Conservation (phyloP, 768 basidiomycete species). For the Macrolepiota dolichaula region DNA sequence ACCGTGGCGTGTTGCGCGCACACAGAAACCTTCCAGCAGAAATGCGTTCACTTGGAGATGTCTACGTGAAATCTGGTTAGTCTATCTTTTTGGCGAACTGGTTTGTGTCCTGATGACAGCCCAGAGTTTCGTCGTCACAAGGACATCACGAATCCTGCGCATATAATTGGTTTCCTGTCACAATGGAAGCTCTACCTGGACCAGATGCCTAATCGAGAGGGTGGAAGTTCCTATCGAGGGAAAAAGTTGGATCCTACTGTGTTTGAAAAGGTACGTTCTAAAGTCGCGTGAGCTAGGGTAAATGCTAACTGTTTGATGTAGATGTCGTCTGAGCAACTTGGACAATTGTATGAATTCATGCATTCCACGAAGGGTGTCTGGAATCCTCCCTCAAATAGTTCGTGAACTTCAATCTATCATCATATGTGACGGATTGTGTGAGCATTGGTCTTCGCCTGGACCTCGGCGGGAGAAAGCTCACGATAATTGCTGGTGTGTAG, state of each 20-base stretch:
- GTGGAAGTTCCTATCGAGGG: slow-evolving; percentile 49
- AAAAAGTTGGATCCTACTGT: slow-evolving; percentile 66
- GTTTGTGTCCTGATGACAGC: background rate
- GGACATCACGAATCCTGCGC: slow-evolving; percentile 75
- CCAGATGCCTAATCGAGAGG: slow-evolving; percentile 47
- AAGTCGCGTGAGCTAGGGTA: background rate
- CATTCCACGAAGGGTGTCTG: slow-evolving; percentile 85
- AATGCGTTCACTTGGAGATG: slow-evolving; percentile 83
- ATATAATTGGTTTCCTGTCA: slow-evolving; percentile 92
- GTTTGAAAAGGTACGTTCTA: slow-evolving; percentile 69
- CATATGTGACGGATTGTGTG: slow-evolving; percentile 7
- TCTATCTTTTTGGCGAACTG: background rate
- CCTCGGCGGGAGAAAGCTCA: slow-evolving; percentile 7
- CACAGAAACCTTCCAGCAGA: slow-evolving; percentile 71
- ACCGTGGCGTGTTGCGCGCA: slow-evolving; percentile 75
- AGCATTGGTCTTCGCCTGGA: slow-evolving; percentile 2
- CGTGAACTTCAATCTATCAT: background rate
- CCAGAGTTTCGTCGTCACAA: slow-evolving; percentile 86
- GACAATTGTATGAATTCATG: slow-evolving; percentile 94
- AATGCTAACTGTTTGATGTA: slow-evolving; percentile 23
- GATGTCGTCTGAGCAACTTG: slow-evolving; percentile 90
- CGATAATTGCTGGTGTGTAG: slow-evolving; percentile 1
- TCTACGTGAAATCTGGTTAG: slow-evolving; percentile 77
- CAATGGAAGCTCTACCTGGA: slow-evolving; percentile 97
- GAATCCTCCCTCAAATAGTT: slow-evolving; percentile 48